Conservation (phyloP, 768 basidiomycete species). For the Trametes cinnabarina region DNA sequence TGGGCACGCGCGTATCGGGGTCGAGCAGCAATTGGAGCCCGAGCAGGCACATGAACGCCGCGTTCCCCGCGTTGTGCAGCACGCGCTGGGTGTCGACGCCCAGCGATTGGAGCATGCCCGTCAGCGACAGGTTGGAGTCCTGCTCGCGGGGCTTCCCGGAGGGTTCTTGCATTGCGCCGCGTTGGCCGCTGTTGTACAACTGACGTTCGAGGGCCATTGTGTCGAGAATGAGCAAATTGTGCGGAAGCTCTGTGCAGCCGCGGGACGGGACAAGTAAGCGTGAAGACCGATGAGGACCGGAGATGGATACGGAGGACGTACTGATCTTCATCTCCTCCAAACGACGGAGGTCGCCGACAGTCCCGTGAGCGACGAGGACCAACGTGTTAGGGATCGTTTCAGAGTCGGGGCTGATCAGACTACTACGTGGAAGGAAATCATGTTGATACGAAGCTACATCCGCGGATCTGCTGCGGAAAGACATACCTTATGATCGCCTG, state of each 20-base stretch:
- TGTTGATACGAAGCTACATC: not conserved
- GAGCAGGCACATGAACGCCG: slow-evolving; percentile 68
- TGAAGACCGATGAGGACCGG: slow-evolving; percentile 27
- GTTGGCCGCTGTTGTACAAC: slow-evolving; percentile 55
- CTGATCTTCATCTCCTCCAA: slow-evolving; percentile 82
- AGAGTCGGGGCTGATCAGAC: slow-evolving; percentile 72
- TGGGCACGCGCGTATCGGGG: slow-evolving; percentile 40
- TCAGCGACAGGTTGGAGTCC: slow-evolving; percentile 59
- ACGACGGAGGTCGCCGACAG: slow-evolving; percentile 53
- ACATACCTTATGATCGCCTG: slow-evolving; percentile 69
- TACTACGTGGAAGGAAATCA: slow-evolving; percentile 41
- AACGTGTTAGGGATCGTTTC: slow-evolving; percentile 68
- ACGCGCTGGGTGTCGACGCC: slow-evolving; percentile 41
- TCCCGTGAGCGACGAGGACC: slow-evolving; percentile 67
- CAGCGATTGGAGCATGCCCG: slow-evolving; percentile 60
- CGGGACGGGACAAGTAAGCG: not conserved
- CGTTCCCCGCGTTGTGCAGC: slow-evolving; percentile 78
- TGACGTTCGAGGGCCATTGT: slow-evolving; percentile 60
- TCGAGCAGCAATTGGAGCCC: slow-evolving; percentile 69
- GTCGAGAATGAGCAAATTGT: slow-evolving; percentile 70
- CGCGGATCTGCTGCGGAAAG: not conserved
- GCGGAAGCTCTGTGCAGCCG: slow-evolving; percentile 56
- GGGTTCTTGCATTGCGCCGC: slow-evolving; percentile 61
- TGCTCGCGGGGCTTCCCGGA: slow-evolving; percentile 50
- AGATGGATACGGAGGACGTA: slow-evolving; percentile 36